Evolutionary conservation across 2,329 filamentous ascomycete genomes (phyloP).

Genomic region (Gyromitra esculenta): DNA sequence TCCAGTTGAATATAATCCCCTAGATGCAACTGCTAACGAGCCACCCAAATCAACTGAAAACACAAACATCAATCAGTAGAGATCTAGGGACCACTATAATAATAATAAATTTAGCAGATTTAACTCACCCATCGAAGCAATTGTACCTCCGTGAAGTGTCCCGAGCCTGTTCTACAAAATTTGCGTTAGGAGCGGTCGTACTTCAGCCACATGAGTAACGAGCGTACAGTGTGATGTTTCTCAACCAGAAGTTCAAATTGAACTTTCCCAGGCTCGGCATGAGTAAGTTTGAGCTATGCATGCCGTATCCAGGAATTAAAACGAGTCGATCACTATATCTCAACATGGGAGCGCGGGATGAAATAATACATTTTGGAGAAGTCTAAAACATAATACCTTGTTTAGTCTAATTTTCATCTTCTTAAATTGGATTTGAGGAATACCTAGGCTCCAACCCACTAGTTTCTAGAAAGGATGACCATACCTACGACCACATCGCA

Average conservation of each 20-base stretch:
- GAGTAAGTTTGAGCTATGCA: constrained; percentile 69
- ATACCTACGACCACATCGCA: constrained; percentile 34
- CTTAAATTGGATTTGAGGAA: background rate
- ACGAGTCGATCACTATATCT: constrained; percentile 1
- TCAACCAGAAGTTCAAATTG: constrained; percentile 73
- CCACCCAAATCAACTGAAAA: constrained; percentile 71
- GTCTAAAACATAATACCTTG: background rate
- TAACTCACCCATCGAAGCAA: constrained; percentile 68
- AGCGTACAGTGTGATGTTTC: constrained; percentile 71
- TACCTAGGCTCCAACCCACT: constrained; percentile 53
- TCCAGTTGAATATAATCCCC: constrained; percentile 72
- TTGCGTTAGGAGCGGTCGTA: background rate
- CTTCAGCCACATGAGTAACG: background rate
- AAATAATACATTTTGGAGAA: constrained; percentile 30
- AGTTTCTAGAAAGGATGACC: constrained; percentile 48
- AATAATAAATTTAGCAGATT: background rate
- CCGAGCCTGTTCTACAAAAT: constrained; percentile 69
- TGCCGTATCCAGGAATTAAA: background rate
- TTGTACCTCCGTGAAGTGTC: constrained; percentile 74
- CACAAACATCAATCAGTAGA: constrained; percentile 24
- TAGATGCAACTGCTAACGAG: constrained; percentile 72
- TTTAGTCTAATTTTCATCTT: background rate
- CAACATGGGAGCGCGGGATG: background rate
- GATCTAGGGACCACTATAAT: background rate
- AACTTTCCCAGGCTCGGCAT: constrained; percentile 70